Conservation (phyloP, 345 rosid genomes). For the Hibiscus tridactylites region DNA sequence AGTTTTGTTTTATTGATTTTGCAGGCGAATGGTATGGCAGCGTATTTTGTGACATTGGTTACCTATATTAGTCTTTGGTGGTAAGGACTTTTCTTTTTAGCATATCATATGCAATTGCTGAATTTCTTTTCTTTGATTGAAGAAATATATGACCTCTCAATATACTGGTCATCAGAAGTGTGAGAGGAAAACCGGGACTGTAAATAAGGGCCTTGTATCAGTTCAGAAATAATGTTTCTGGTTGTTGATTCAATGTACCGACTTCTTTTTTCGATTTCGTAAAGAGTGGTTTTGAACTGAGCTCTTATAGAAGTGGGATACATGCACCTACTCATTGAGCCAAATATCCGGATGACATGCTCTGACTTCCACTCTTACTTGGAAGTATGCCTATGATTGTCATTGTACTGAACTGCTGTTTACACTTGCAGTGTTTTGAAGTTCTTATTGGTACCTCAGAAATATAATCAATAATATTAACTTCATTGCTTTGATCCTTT, state of each 20-base stretch:
- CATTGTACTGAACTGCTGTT: not conserved
- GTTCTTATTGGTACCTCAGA: not conserved
- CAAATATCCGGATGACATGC: not conserved
- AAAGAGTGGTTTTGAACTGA: not conserved
- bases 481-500: not conserved
- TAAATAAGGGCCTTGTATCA: not conserved
- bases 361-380: not conserved
- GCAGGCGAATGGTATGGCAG: slow-evolving; percentile 92
- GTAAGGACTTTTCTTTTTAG: slow-evolving; percentile 39
- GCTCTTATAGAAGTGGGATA: not conserved
- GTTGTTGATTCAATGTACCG: not conserved
- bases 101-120: not conserved
- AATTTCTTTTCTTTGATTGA: slow-evolving; percentile 1
- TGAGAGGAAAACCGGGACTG: not conserved
- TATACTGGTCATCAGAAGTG: not conserved
- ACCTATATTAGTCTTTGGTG: slow-evolving; percentile 93
- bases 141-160: not conserved
- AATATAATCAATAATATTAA: not conserved
- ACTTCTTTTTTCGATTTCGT: not conserved
- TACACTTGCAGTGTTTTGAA: not conserved
- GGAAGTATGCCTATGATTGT: not conserved
- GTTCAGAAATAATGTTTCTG: not conserved
- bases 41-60: slow-evolving; percentile 64
- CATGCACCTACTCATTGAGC: not conserved
- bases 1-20: slow-evolving; percentile 11